These are phyloP conservation scores for Saksenaea oblongispora DNA, from an alignment of 371 early-diverging fungal species.

Conservation along the genomic window DNA sequence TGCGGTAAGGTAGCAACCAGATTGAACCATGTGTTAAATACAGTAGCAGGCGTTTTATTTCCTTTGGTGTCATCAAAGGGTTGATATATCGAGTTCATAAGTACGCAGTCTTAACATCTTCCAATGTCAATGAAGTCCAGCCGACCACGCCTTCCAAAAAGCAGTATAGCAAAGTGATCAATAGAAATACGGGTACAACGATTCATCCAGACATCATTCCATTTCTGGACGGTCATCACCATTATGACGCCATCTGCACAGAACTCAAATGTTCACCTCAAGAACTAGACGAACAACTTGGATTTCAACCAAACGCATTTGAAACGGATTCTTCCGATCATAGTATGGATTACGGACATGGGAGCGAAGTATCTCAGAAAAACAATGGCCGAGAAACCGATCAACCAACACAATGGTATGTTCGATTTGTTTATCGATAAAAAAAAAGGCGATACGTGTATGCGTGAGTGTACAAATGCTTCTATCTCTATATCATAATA, in stretches of 20 bases:
- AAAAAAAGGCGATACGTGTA: no score
- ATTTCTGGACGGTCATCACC: conserved; percentile 68
- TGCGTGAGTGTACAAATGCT: neutral
- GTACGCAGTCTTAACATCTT: conserved; percentile 66
- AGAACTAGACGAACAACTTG: conserved; percentile 56
- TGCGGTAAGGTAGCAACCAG: conserved; percentile 52
- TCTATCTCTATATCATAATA: no score
- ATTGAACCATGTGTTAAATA: neutral
- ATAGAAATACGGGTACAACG: conserved; percentile 34
- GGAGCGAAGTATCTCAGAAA: neutral
- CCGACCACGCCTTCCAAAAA: conserved; percentile 14
- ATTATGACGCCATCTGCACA: conserved; percentile 77
- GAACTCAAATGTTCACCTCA: conserved; percentile 60
- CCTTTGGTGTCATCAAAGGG: conserved; percentile 81
- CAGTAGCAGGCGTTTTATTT: conserved; percentile 70
- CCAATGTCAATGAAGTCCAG: conserved; percentile 8
- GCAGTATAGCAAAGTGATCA: conserved; percentile 25
- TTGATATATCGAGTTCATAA: conserved; percentile 81
- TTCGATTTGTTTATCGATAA: conserved; percentile 19
- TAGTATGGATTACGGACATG: neutral
- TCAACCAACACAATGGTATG: conserved; percentile 14
- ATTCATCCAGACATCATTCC: conserved; percentile 49
- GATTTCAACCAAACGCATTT: conserved; percentile 11
- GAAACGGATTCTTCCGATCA: neutral
- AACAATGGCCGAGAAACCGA: neutral